These are phyloP conservation scores for Alternaria metachromatica DNA, from an alignment of 2,329 filamentous ascomycete genomes.

Conservation along the genomic window DNA sequence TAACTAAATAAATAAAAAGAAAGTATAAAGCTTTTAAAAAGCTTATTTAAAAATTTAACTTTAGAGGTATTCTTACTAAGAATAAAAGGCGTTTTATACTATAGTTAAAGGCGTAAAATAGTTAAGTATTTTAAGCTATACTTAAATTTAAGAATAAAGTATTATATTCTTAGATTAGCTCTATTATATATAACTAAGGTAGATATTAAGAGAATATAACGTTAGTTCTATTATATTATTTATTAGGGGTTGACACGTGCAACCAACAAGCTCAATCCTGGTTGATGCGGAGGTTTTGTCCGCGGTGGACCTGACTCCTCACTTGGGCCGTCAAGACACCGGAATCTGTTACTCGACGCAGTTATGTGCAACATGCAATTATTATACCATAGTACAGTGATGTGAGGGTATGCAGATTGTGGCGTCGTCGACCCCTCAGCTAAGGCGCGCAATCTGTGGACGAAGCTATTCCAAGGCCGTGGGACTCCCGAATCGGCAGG, in stretches of 20 bases:
- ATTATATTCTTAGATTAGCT: too few relatives aligned
- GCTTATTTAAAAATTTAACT: too few relatives aligned
- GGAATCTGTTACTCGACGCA: background rate
- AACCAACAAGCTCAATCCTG: slow-evolving; percentile 6
- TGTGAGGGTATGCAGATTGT: slow-evolving; percentile 6
- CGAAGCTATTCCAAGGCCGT: slow-evolving; percentile 3
- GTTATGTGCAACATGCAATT: background rate
- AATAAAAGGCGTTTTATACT: too few relatives aligned
- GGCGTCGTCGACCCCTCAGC: slow-evolving; percentile 11
- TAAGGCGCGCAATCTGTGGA: slow-evolving; percentile 10
- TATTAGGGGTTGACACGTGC: slow-evolving; percentile 9
- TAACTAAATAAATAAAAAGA: too few relatives aligned
- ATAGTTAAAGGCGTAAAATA: too few relatives aligned
- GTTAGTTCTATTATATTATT: too few relatives aligned
- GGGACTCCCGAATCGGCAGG: slow-evolving; percentile 24
- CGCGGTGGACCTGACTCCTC: background rate
- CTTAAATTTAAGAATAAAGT: too few relatives aligned
- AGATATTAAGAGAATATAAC: too few relatives aligned
- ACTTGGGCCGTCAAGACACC: background rate
- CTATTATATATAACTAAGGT: too few relatives aligned
- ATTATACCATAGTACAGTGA: background rate
- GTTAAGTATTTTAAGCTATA: too few relatives aligned
- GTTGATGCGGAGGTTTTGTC: slow-evolving; percentile 4
- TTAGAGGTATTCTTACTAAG: too few relatives aligned
- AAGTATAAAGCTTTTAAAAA: too few relatives aligned